Conservation (phyloP, 1,284 basidiomycete species). For the Boletus austroedulis region DNA sequence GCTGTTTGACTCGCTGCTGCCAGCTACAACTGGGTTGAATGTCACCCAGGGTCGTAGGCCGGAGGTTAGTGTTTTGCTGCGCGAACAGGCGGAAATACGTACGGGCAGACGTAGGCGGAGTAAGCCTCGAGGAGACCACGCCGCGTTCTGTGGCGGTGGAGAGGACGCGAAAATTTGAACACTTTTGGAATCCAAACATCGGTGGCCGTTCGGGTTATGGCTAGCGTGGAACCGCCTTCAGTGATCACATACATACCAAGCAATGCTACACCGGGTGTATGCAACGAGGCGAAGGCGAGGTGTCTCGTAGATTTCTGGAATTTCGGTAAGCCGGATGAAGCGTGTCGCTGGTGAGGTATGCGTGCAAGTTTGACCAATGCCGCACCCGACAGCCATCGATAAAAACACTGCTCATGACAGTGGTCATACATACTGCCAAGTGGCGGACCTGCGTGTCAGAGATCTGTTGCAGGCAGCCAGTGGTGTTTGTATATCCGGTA, state of each 20-base stretch:
- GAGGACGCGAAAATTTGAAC: not conserved
- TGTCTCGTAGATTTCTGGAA: conserved; percentile 7
- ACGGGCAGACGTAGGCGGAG: not conserved
- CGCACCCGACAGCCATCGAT: not conserved
- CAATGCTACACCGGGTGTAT: conserved; percentile 13
- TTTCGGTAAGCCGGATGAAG: not conserved
- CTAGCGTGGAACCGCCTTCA: conserved; percentile 14
- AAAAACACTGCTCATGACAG: not conserved
- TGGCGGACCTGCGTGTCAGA: not conserved
- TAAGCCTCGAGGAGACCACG: conserved; percentile 32
- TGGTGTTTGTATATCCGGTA: not conserved
- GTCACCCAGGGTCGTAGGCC: not conserved
- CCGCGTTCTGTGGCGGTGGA: conserved; percentile 26
- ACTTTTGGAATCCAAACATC: conserved; percentile 6
- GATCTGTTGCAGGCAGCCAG: not conserved
- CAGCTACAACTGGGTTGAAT: not conserved
- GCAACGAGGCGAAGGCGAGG: conserved; percentile 24
- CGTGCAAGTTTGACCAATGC: not conserved
- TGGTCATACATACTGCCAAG: not conserved
- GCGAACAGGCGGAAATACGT: not conserved
- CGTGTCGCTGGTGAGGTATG: not conserved
- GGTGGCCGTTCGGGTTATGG: conserved; percentile 1
- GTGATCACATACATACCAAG: conserved; percentile 2
- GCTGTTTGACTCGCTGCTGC: not conserved
- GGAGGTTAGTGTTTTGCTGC: not conserved